Evolutionary conservation across 768 basidiomycete species (phyloP).

Genomic region (Collybia sp.): DNA sequence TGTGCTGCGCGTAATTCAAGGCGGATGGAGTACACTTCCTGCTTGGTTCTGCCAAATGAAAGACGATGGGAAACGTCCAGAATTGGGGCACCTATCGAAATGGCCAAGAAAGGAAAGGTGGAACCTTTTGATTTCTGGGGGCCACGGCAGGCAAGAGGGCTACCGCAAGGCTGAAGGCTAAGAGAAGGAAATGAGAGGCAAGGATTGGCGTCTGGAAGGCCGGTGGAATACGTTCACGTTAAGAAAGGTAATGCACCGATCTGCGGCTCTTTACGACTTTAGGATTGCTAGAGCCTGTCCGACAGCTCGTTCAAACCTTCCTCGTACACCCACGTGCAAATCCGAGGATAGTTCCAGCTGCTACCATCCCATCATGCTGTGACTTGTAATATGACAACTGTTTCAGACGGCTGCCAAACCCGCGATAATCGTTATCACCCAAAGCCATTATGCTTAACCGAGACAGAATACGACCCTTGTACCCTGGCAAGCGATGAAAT

Average conservation of each 20-base stretch:
- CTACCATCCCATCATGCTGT: too few species aligned
- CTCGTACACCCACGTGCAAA: constrained; percentile 12
- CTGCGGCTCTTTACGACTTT: constrained; percentile 17
- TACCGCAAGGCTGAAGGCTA: constrained; percentile 19
- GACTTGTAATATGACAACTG: too few species aligned
- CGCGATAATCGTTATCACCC: too few species aligned
- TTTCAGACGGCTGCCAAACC: too few species aligned
- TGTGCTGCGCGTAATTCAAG: constrained; percentile 5
- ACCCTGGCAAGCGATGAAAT: too few species aligned
- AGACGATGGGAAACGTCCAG: constrained; percentile 13
- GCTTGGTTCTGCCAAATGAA: constrained; percentile 7
- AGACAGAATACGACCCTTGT: too few species aligned
- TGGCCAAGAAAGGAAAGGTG: constrained; percentile 10
- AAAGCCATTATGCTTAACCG: too few species aligned
- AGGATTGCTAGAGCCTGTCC: not conserved
- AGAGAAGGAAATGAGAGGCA: constrained; percentile 7
- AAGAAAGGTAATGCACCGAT: constrained; percentile 16
- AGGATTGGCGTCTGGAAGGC: constrained; percentile 25
- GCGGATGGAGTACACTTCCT: constrained; percentile 12
- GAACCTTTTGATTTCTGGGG: constrained; percentile 11
- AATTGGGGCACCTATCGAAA: constrained; percentile 10
- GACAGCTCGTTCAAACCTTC: constrained; percentile 10
- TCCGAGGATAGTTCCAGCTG: constrained; percentile 12
- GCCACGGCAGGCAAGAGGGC: constrained; percentile 13
- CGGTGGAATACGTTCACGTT: constrained; percentile 10